A percentile compares a stretch with the other conserved stretches of the same genome.
phyloP scores from a whole-genome alignment of 495 filamentous ascomycete species.

The Aspergillus saccharolyticus region DNA sequence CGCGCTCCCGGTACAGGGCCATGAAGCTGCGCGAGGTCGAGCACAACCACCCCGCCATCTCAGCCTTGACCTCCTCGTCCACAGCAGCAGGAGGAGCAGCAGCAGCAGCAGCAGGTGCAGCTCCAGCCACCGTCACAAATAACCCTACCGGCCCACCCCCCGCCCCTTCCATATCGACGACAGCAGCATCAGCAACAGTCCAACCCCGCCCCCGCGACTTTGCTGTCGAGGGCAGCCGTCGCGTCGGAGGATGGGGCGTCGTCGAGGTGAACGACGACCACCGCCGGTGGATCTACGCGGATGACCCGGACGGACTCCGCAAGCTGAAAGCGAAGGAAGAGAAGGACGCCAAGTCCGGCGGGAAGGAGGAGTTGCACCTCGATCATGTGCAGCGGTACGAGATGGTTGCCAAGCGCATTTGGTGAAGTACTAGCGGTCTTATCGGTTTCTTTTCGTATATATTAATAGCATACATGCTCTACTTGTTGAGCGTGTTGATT shows the following conservation, averaged over 20 bases:
- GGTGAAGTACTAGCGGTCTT: conserved; percentile 44
- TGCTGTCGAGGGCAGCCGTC: conserved; percentile 62
- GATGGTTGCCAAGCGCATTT: conserved; percentile 93
- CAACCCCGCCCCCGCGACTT: conserved; percentile 37
- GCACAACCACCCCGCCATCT: conserved; percentile 1
- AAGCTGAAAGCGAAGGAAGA: conserved; percentile 68
- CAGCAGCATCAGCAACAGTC: too few relatives aligned
- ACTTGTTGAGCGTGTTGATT: too few relatives aligned
- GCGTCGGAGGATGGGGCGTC: conserved; percentile 75
- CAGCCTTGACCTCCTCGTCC: conserved; percentile 5
- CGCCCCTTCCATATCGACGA: background rate
- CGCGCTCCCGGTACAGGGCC: conserved; percentile 67
- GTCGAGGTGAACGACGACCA: conserved; percentile 88
- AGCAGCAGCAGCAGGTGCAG: conserved; percentile 8
- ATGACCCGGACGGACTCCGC: conserved; percentile 67
- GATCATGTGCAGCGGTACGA: conserved; percentile 75
- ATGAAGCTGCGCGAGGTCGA: conserved; percentile 72
- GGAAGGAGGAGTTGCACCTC: conserved; percentile 51
- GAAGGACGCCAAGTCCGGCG: conserved; percentile 51
- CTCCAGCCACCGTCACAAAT: conserved; percentile 9
- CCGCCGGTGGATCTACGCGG: conserved; percentile 78
- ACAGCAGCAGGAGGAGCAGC: conserved; percentile 15
- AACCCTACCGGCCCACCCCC: conserved; percentile 8
- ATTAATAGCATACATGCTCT: background rate
- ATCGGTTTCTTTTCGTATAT: background rate